Evolutionary conservation across 805 yeast genomes (phyloP), one percentile per base, ranked within the genome.

Genomic region (Candida takata): DNA sequence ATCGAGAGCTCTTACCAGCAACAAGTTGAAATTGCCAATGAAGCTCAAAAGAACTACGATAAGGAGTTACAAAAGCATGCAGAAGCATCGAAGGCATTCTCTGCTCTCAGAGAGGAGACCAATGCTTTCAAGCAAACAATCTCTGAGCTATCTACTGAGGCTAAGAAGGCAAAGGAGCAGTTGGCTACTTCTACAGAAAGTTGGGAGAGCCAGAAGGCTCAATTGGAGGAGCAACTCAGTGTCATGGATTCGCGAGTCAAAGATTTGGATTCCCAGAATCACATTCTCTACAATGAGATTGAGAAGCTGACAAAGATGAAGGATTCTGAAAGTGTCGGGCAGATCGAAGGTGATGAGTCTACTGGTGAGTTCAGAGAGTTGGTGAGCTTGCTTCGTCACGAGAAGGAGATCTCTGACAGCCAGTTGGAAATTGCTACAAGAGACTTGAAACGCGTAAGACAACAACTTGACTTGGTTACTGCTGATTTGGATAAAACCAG

Each of bases 231-330:
- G 29, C 74, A 75, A 36, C 50, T 81, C 30, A 64, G 60, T n/a
- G 44, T 54, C 16, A 58, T 71, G 8, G 66, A 64, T 16, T 45
- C 57, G 4, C 70, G 76, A 41, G 49, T 72, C 18, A 67, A 71
- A 16, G 87, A 79, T 35, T 58, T 84, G 26, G 62, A 72, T 11
- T 65, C 73, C n/a, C 94, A 84, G 52, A 83, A 84, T 52, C 64
- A 72, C 33, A 64, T 84, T 5, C 61, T 85, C 13, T 69, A 79
- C 40, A 78, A 77, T 43, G 92, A 84, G 55, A 57, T 86, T 19
- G 90, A 80, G 40, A 47, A 53, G 8, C 35, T 58, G 25, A 48
- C 55, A 13, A 52, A 50, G 20, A 45, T 41, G 15, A 33, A 38
- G 3, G 34, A 38, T 7, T 35, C 33, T 11, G 25, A 5, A 6